Base-by-base conservation (phyloP, 164 flowering plant genomes). In the Magnolia kwangsiensis region DNA sequence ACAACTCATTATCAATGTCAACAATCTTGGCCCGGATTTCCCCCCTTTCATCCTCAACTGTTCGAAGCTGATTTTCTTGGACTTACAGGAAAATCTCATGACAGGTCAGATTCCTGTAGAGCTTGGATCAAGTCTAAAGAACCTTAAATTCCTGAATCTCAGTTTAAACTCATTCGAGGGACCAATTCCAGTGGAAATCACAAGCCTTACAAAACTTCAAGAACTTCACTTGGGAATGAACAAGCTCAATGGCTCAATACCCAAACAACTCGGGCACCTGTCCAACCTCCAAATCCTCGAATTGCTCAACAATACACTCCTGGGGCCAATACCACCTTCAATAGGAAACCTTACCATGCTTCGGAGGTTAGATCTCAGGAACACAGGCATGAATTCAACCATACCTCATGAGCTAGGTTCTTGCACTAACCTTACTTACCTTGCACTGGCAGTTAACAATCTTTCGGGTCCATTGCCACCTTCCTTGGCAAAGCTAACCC, bases 351-450 rank as follows among this genome's bases (percentile, higher is more conserved):
- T 83, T 51, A 50, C 14, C 58, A 76, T 68, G 80, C 82, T 82
- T 24, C 76, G 69, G n/a, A 65, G 5, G 13, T 45, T 82, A 27
- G 67, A 75, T 51, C 81, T 82, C 24, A 14, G 20, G n/a, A 51
- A 65, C 8, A 63, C 74, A 50, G 55, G 76, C 49, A 50, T 82
- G 63, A 78, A 55, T 72, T 80, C 82, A 20, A 75, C 64, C 66
- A 78, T 82, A 72, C 84, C 84, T 16, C 8, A 45, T 51, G 79
- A 82, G 74, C 79, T 82, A 63, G 79, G 84, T 24, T 73, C 51
- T 16, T 82, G 84, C 81, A 77, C 77, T n/a, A 80, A 78, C 63
- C 82, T 82, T 24, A 78, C 79, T 29, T 68, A 31, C 18, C 77
- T 82, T 50, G 79, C 51, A n/a, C 58, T 82, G 55, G 59, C 80